Percentiles rank a stretch among this genome's conserved stretches.
phyloP scores from a whole-genome alignment of 345 rosid genomes.

The Eucalyptus globulus region DNA sequence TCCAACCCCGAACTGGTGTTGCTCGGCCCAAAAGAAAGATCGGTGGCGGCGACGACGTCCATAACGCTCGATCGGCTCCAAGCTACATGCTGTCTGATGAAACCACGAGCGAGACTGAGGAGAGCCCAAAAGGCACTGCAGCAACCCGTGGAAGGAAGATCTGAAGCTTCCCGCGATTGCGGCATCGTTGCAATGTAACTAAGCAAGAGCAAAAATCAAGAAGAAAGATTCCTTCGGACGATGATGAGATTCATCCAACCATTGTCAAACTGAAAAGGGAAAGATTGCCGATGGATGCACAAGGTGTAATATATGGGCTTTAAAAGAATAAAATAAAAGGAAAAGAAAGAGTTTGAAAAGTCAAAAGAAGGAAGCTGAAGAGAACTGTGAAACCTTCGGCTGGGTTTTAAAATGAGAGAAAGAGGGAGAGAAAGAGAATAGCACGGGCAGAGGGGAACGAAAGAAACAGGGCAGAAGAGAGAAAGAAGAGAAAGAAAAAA shows the following conservation, averaged over 20 bases:
- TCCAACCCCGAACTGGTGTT: neutral
- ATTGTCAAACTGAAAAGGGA: neutral
- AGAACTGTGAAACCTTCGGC: no score
- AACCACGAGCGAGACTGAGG: neutral
- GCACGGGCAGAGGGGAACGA: no score
- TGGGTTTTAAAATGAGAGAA: no score
- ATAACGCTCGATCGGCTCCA: neutral
- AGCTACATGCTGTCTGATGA: neutral
- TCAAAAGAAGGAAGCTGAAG: no score
- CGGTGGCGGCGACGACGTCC: neutral
- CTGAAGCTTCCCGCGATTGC: neutral
- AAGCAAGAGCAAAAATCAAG: neutral
- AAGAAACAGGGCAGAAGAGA: no score
- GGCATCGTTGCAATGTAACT: neutral
- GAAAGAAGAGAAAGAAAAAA: no score
- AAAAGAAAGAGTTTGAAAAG: no score
- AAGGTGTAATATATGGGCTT: neutral
- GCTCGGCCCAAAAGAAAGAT: neutral
- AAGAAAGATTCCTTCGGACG: neutral
- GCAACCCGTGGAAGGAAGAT: neutral
- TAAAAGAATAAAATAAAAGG: no score
- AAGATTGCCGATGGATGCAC: neutral
- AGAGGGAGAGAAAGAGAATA: no score
- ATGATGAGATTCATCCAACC: neutral
- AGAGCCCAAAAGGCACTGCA: neutral